A percentile compares a stretch with the other conserved stretches of the same genome.
These are phyloP conservation scores for Bidens hawaiensis DNA, from an alignment of 140 eudicot species.

Conservation along the genomic window DNA sequence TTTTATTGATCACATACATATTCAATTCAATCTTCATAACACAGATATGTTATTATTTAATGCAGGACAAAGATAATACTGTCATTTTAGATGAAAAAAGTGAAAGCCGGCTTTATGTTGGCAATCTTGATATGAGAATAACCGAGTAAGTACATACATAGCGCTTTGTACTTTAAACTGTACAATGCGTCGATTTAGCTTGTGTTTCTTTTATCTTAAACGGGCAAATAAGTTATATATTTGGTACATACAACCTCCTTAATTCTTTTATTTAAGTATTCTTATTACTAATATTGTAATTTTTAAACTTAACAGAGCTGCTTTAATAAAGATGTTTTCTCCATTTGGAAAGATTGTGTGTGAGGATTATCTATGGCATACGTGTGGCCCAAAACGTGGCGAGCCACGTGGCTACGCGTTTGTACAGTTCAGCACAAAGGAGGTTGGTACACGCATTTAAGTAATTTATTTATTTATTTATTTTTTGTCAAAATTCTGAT, in stretches of 20 bases:
- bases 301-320: too few species aligned
- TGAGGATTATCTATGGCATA: constrained; percentile 79
- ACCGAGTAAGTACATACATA: constrained; percentile 48
- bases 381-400: constrained; percentile 85
- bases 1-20: background rate
- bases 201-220: background rate
- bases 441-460: too few species aligned
- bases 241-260: too few species aligned
- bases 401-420: constrained; percentile 92
- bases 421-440: constrained; percentile 51
- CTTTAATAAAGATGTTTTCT: constrained; percentile 75
- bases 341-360: constrained; percentile 72
- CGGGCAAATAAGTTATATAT: too few species aligned
- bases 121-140: constrained; percentile 71
- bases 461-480: too few species aligned
- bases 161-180: background rate
- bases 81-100: constrained; percentile 35
- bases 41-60: background rate
- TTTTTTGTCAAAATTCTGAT: constrained; percentile 24
- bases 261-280: too few species aligned
- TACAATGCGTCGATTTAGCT: background rate
- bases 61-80: constrained; percentile 24
- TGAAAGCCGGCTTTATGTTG: constrained; percentile 60
- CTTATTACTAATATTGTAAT: too few species aligned
- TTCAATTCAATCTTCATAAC: constrained; percentile 6